Evolutionary conservation across 2,329 filamentous ascomycete species (phyloP), one percentile per base, ranked within the genome.

Genomic region (Tolypocladium tundrense): DNA sequence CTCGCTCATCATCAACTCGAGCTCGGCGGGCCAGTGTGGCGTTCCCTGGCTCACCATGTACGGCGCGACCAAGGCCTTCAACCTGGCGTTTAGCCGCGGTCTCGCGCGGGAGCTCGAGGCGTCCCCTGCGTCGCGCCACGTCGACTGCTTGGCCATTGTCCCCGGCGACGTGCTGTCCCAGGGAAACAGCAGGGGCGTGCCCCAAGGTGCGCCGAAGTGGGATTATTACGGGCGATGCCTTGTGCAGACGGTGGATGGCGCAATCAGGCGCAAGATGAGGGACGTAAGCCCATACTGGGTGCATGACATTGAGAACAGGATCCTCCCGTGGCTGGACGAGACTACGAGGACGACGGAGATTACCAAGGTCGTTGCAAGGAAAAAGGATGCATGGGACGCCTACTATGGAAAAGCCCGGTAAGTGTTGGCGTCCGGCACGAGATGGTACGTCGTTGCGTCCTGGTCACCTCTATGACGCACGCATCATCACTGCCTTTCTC

Each of bases 1-100:
- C 27, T 67, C 65, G 16, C 63, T 70, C 54, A 62, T 72, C 54
- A 54, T 71, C 50, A 70, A 67, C 54, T 14, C 68, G n/a, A 66
- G 66, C 59, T 70, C 68, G 8, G 63, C 40, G 13, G 62, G 63
- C 31, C 54, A 53, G 31, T 52, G 66, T 41, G 67, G 68, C 16
- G 24, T 67, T 35, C 70, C 71, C 27, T 68, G 64, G 40, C 60
- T 69, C 50, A 64, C 64, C 21, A 62, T 69, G 58, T 72, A 72
- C 59, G 61, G 63, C 37, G 67, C 63, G 39, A 67, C 66, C 39
- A 71, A 71, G 64, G 68, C 64, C 4, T 70, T 71, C 55, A 66
- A 68, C 59, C 63, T 62, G 33, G 60, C 61, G 13, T 65, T 71
- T n/a, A 68, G 63, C 53, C 60, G 55, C 10, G 66, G 60, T 1